A percentile compares a stretch with the other conserved stretches of the same genome.
Evolutionary conservation across 306 rosid species (phyloP).

Genomic region (Benincasa hispida): DNA sequence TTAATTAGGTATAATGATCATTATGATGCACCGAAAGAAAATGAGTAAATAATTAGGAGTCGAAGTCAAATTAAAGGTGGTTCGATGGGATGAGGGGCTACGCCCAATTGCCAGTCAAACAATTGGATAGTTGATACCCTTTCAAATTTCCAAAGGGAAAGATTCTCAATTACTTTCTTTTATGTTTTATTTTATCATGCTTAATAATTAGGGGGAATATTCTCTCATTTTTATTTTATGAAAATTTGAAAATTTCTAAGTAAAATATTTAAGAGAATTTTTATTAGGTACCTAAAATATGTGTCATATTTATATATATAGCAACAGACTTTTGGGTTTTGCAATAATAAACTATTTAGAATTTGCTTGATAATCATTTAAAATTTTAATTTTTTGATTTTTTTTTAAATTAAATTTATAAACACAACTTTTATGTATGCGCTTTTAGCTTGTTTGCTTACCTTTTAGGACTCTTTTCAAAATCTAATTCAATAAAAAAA

Average conservation of each 20-base stretch:
- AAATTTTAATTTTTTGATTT: too few relatives aligned
- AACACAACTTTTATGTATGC: too few relatives aligned
- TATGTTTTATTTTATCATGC: neutral
- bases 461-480: too few relatives aligned
- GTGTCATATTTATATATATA: too few relatives aligned
- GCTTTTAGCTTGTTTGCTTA: too few relatives aligned
- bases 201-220: neutral
- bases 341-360: too few relatives aligned
- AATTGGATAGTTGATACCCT: neutral
- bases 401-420: too few relatives aligned
- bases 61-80: neutral
- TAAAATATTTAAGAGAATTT: neutral
- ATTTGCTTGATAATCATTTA: too few relatives aligned
- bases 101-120: neutral
- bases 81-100: neutral
- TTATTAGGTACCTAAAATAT: too few relatives aligned
- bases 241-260: neutral
- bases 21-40: neutral
- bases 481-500: too few relatives aligned
- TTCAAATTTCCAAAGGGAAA: conserved; percentile 4
- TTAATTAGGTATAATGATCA: neutral
- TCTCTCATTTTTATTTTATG: neutral
- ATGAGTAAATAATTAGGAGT: neutral
- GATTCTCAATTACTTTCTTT: conserved; percentile 3
- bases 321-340: too few relatives aligned